Evolutionary conservation across 2,329 filamentous ascomycete genomes (phyloP).

Genomic region (Monilinia polystroma): DNA sequence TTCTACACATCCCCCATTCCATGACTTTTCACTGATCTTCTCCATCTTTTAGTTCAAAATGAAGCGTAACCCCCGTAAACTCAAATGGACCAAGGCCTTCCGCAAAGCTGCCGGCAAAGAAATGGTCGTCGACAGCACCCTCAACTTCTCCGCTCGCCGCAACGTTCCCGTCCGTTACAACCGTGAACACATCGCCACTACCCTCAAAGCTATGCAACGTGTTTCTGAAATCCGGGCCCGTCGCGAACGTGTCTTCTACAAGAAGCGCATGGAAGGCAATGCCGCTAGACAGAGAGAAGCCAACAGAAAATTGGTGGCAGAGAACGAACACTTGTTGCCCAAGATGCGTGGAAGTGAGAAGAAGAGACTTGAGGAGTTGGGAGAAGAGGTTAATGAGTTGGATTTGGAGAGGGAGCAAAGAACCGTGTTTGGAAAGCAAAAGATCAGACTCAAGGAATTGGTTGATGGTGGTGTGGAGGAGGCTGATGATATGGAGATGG

Average conservation of each 20-base stretch:
- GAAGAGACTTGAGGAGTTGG: constrained; percentile 55
- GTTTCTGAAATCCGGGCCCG: constrained; percentile 80
- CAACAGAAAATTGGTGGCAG: constrained; percentile 83
- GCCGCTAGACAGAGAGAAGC: constrained; percentile 74
- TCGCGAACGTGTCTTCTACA: constrained; percentile 90
- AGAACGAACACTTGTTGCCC: constrained; percentile 90
- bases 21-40: neutral
- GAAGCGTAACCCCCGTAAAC: constrained; percentile 96
- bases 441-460: constrained; percentile 42
- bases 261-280: constrained; percentile 89
- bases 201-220: constrained; percentile 87
- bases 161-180: constrained; percentile 96
- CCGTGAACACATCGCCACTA: constrained; percentile 83
- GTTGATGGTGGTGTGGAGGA: constrained; percentile 41
- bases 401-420: constrained; percentile 48
- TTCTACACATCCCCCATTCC: neutral
- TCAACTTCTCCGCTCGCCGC: constrained; percentile 87
- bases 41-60: constrained; percentile 71
- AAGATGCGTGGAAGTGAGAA: constrained; percentile 64
- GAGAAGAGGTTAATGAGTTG: constrained; percentile 46
- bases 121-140: constrained; percentile 90
- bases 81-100: constrained; percentile 96
- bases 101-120: constrained; percentile 79
- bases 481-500: constrained; percentile 52
- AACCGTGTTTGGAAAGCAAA: constrained; percentile 44